Percentiles rank a stretch among this genome's conserved stretches.
Conservation (phyloP, 345 rosid species). For the Linum lewisii region DNA sequence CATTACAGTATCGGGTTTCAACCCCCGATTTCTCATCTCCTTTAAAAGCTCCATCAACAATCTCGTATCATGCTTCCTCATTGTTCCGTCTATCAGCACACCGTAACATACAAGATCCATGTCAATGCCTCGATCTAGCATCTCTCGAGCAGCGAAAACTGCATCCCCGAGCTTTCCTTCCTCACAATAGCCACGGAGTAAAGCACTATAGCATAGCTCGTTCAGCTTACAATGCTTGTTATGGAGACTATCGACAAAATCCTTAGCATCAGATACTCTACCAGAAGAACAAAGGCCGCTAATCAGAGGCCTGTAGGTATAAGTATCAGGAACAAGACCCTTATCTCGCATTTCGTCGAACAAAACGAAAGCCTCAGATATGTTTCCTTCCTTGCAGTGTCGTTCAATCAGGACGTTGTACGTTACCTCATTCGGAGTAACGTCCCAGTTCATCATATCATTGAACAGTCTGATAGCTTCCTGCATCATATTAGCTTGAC, state of each 20-base stretch:
- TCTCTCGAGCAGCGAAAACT: constrained; percentile 43
- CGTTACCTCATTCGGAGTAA: constrained; percentile 68
- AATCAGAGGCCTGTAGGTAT: constrained; percentile 70
- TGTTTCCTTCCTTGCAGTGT: constrained; percentile 46
- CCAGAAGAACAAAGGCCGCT: constrained; percentile 63
- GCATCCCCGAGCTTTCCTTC: constrained; percentile 79
- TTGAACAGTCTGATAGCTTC: constrained; percentile 51
- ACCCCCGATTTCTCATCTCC: constrained; percentile 53
- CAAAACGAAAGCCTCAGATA: constrained; percentile 50
- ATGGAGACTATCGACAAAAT: constrained; percentile 57
- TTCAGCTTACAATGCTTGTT: constrained; percentile 43
- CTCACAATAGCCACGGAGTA: constrained; percentile 68
- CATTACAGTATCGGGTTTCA: constrained; percentile 64
- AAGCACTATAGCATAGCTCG: constrained; percentile 74
- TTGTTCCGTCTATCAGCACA: constrained; percentile 71
- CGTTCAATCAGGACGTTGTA: constrained; percentile 86
- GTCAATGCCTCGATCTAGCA: constrained; percentile 64
- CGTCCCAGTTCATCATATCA: constrained; percentile 47
- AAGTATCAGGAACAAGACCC: constrained; percentile 75
- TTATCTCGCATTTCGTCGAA: constrained; percentile 52
- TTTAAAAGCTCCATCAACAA: constrained; percentile 41
- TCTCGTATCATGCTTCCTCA: constrained; percentile 40
- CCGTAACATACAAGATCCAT: constrained; percentile 80
- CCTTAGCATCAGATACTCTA: constrained; percentile 62
- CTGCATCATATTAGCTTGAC: constrained; percentile 37